These are phyloP conservation scores for Penicillium desertorum DNA, from an alignment of 495 filamentous ascomycete species.

Conservation along the genomic window DNA sequence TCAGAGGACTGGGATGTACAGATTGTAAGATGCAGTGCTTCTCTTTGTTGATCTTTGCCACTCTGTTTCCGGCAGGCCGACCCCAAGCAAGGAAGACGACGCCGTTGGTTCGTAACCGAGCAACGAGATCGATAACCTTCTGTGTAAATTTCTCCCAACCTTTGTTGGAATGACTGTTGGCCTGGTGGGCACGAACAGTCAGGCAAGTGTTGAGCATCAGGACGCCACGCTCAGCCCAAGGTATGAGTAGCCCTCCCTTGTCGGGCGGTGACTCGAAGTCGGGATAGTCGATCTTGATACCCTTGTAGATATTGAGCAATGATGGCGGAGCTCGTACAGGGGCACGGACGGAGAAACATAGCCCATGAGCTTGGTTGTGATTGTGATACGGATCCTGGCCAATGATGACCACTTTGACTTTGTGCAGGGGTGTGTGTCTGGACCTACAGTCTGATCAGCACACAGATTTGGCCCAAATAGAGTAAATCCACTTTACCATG, in stretches of 20 bases:
- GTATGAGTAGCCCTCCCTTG: constrained; percentile 75
- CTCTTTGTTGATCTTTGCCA: constrained; percentile 63
- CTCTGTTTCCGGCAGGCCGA: constrained; percentile 70
- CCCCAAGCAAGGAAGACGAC: constrained; percentile 98
- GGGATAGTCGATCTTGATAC: constrained; percentile 84
- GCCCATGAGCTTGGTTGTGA: constrained; percentile 89
- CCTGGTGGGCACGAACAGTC: constrained; percentile 83
- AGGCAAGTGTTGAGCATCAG: constrained; percentile 90
- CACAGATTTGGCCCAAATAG: constrained; percentile 3
- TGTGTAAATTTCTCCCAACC: constrained; percentile 96
- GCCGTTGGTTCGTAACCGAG: constrained; percentile 66
- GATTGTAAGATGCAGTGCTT: constrained; percentile 78
- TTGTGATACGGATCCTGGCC: constrained; percentile 99
- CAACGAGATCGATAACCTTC: constrained; percentile 81
- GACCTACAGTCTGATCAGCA: constrained; percentile 56
- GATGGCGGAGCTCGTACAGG: constrained; percentile 86
- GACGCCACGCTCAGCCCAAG: constrained; percentile 91
- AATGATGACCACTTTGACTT: constrained; percentile 83
- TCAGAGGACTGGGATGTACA: constrained; percentile 89
- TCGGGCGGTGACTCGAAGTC: constrained; percentile 71
- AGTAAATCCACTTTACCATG: constrained; percentile 61
- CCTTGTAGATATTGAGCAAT: constrained; percentile 87
- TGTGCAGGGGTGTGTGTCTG: constrained; percentile 81
- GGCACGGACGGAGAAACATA: constrained; percentile 89
- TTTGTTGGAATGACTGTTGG: constrained; percentile 75